Evolutionary conservation across 73 alveolate species (phyloP).

Genomic region (Uronychia setigera): DNA sequence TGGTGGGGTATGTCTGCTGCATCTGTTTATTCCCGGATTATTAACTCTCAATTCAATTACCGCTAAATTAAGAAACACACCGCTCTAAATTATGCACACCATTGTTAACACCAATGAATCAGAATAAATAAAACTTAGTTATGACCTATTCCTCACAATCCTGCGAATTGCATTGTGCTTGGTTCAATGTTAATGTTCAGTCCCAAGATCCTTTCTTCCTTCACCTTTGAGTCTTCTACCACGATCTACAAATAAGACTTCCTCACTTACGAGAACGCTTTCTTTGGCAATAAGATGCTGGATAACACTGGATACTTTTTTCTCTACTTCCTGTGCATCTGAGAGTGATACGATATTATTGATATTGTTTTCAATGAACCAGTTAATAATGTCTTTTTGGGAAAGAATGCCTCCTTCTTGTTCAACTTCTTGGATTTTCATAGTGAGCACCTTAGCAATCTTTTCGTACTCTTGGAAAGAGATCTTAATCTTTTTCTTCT

Average conservation of each 20-base stretch:
- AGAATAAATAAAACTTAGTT: no score
- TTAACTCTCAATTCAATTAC: no score
- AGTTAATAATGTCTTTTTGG: slow-evolving; percentile 34
- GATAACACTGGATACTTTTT: slow-evolving; percentile 69
- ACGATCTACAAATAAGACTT: no score
- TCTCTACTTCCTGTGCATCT: no score
- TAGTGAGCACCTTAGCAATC: slow-evolving; percentile 35
- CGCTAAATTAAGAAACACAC: no score
- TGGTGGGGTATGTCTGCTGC: no score
- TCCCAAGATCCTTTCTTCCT: slow-evolving; percentile 51
- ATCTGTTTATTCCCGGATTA: no score
- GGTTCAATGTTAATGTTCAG: slow-evolving; percentile 74
- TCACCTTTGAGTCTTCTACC: slow-evolving; percentile 65
- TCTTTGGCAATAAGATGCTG: slow-evolving; percentile 70
- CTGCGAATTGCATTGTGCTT: neutral
- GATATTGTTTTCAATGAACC: slow-evolving; percentile 41
- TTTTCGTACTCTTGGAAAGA: slow-evolving; percentile 59
- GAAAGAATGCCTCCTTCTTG: slow-evolving; percentile 50
- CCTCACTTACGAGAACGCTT: slow-evolving; percentile 65
- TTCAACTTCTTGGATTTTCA: slow-evolving; percentile 66
- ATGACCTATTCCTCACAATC: neutral
- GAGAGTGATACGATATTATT: no score
- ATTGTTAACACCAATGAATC: no score
- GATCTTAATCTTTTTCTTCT: slow-evolving; percentile 41
- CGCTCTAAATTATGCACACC: no score